Percentiles rank a stretch among this genome's conserved stretches.
Evolutionary conservation across 441 rosid species (phyloP).

Genomic region (Raphanus hybrid): DNA sequence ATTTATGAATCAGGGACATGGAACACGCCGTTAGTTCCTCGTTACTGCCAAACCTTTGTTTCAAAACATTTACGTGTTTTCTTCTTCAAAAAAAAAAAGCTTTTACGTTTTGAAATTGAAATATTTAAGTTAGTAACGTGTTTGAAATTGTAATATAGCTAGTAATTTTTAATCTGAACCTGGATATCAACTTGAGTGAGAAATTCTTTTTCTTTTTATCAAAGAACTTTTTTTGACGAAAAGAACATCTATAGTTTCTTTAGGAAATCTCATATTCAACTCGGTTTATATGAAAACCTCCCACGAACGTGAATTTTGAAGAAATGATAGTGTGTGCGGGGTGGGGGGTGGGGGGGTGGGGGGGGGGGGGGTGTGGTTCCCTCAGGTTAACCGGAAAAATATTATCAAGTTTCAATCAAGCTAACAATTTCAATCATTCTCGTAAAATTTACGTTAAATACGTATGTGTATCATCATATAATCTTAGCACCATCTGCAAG

Average conservation of each 20-base stretch:
- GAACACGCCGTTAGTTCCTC: constrained; percentile 20
- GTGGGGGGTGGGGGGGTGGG: too few relatives aligned
- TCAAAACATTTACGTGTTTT: background rate
- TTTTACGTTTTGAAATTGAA: background rate
- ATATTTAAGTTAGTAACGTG: background rate
- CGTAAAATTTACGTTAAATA: background rate
- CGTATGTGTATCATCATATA: background rate
- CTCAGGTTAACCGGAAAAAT: too few relatives aligned
- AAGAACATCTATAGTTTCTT: background rate
- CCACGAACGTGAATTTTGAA: background rate
- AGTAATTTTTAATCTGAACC: background rate
- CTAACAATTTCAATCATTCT: background rate
- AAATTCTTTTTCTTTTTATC: background rate
- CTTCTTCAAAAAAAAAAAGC: background rate
- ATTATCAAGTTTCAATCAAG: background rate
- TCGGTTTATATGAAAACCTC: background rate
- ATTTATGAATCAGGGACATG: constrained; percentile 15
- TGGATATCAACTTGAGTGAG: background rate
- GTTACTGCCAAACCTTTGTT: constrained; percentile 12
- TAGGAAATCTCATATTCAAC: background rate
- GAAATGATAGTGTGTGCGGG: background rate
- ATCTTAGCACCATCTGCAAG: background rate
- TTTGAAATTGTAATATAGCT: background rate
- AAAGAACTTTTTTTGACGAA: too few relatives aligned
- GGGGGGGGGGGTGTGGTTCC: too few relatives aligned